Percentiles rank a stretch among this genome's conserved stretches.
Conservation (phyloP, 1,284 basidiomycete genomes). For the Caloboletus inedulis region DNA sequence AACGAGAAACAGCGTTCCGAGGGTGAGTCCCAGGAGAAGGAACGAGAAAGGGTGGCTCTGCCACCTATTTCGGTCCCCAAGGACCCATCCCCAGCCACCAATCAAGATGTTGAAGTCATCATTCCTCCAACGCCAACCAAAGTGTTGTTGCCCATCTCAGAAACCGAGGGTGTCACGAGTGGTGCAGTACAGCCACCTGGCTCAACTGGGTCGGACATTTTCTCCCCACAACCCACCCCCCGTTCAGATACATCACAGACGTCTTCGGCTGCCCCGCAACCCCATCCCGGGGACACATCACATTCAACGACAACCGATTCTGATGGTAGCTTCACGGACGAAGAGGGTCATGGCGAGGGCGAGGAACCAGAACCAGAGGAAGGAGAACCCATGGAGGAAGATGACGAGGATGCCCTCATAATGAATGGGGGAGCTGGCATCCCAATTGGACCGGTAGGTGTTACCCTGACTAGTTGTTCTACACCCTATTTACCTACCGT, state of each 20-base stretch:
- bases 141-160: conserved; percentile 44
- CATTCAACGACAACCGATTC: conserved; percentile 35
- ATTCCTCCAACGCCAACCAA: conserved; percentile 43
- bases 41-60: conserved; percentile 24
- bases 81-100: conserved; percentile 25
- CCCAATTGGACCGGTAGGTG: conserved; percentile 69
- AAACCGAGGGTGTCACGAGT: conserved; percentile 50
- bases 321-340: conserved; percentile 51
- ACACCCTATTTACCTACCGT: conserved; percentile 4
- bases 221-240: conserved; percentile 29
- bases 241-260: conserved; percentile 27
- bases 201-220: conserved; percentile 42
- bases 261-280: conserved; percentile 17
- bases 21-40: conserved; percentile 28
- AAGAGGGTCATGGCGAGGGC: conserved; percentile 39
- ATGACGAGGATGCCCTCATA: conserved; percentile 80
- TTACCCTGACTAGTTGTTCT: background rate
- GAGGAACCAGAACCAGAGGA: conserved; percentile 43
- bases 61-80: conserved; percentile 21
- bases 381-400: conserved; percentile 54
- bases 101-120: conserved; percentile 38
- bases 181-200: conserved; percentile 57
- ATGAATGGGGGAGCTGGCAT: conserved; percentile 80
- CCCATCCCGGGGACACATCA: conserved; percentile 31
- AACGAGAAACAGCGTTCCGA: conserved; percentile 28